Base-by-base conservation (phyloP, 179 eudicot species). In the Heliamphora pulchella region DNA sequence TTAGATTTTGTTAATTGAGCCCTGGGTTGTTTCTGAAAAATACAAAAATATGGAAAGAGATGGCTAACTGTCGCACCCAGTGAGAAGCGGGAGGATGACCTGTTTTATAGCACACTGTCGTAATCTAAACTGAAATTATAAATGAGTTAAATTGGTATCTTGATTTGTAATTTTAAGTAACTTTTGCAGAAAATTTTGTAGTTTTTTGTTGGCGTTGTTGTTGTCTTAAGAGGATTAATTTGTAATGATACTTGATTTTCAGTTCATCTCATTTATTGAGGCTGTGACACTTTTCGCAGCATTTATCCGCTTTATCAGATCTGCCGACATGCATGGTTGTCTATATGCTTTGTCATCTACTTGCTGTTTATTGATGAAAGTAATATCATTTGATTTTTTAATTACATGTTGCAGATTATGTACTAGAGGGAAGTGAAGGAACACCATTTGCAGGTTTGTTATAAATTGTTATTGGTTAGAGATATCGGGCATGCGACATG, bases 391-490 rank as follows among this genome's bases (percentile, higher is more conserved):
- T 75, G 17, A 47, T 63, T 53, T 44, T 14, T 10, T 0, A 14
- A 8, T 65, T 18, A 72, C 77, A 15, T 78, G 44, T 76, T 44
- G 41, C 85, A 89, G 91, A 89, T 86, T 89, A 89, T 78, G 86
- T 89, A 64, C 87, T 89, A 79, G 98, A 96, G 85, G 99, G 99
- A 81, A 94, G 98, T 83, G 90, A 94, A 82, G 99, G 97, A 84
- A 94, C 99, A 44, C 97, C 99, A 46, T 96, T 96, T 86, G 96
- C 99, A 94, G 99, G 99, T 96, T 85, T 77, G 89, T 87, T 43
- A 41, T 70, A 43, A 70, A 6, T 44, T 31, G 31, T 22, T 55
- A 41, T 44, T 63, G 20, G 18, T 68, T 57, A 11, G 62, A 51
- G 15, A 58, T 77, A n/a, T 80, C 14, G n/a, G n/a, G 18, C 66